Conservation (phyloP, 164 flowering plant species). For the Cinnamomum chago region DNA sequence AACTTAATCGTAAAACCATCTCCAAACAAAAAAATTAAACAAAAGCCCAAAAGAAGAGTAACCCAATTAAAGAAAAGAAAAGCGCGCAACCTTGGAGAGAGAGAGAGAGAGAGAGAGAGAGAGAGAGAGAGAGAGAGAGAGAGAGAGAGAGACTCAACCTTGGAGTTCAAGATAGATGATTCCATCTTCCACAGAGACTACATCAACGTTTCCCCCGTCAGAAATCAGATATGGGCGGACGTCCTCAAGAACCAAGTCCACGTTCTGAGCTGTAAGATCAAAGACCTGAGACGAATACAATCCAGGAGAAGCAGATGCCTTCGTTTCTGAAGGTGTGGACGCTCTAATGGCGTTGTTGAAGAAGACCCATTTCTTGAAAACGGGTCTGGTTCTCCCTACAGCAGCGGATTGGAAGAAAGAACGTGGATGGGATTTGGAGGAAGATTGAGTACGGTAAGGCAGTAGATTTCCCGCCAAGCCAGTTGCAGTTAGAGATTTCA, state of each 20-base stretch:
- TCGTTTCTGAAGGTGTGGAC: conserved; percentile 11
- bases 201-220: conserved; percentile 96
- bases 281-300: conserved; percentile 68
- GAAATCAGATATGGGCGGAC: conserved; percentile 88
- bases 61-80: neutral
- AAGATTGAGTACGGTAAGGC: neutral
- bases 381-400: neutral
- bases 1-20: neutral
- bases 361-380: conserved; percentile 13
- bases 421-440: neutral
- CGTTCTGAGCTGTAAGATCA: conserved; percentile 70
- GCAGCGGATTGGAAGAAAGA: conserved; percentile 4
- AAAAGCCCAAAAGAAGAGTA: neutral
- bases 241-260: conserved; percentile 80
- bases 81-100: no score
- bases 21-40: neutral
- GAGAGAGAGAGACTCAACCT: conserved; percentile 32
- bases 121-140: neutral
- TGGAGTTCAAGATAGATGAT: conserved; percentile 73
- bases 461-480: conserved; percentile 11
- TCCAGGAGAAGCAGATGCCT: conserved; percentile 48
- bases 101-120: neutral
- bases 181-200: conserved; percentile 87
- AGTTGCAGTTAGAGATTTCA: conserved; percentile 29
- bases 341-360: conserved; percentile 17